These are phyloP conservation scores for Ogataea naganishii DNA, from an alignment of 805 yeast species.

Conservation along the genomic window DNA sequence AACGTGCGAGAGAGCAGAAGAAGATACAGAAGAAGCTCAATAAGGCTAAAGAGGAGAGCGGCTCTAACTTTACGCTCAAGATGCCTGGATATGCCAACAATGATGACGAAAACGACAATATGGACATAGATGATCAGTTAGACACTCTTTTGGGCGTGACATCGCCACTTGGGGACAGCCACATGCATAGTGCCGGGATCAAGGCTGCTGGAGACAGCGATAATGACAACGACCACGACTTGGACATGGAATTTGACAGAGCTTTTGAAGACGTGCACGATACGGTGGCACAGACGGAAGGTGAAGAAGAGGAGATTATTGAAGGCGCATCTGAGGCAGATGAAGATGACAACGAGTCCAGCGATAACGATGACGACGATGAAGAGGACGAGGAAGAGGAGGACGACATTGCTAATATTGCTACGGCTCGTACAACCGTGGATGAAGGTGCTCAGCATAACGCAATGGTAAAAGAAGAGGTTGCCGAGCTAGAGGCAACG, in stretches of 20 bases:
- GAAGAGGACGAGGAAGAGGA: conserved; percentile 43
- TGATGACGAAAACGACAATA: conserved; percentile 24
- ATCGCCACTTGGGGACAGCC: too few species aligned
- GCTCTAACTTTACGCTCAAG: conserved; percentile 5
- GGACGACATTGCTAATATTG: conserved; percentile 22
- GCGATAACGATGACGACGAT: conserved; percentile 33
- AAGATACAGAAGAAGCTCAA: conserved; percentile 13
- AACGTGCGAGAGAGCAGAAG: conserved; percentile 7
- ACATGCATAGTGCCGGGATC: too few species aligned
- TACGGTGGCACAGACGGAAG: conserved; percentile 29
- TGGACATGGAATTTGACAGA: conserved; percentile 14
- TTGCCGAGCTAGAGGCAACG: conserved; percentile 70
- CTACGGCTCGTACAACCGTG: conserved; percentile 19
- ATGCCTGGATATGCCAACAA: conserved; percentile 8
- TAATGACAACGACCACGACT: conserved; percentile 4
- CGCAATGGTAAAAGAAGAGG: conserved; percentile 77
- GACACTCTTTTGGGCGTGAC: too few species aligned
- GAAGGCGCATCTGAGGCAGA: conserved; percentile 33
- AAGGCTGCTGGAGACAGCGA: conserved; percentile 14
- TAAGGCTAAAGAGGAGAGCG: conserved; percentile 4
- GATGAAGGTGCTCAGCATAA: conserved; percentile 50
- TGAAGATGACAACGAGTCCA: conserved; percentile 39
- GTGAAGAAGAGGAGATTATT: conserved; percentile 36
- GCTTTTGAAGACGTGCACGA: conserved; percentile 13
- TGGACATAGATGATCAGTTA: conserved; percentile 22